Evolutionary conservation across 805 yeast genomes (phyloP).

Genomic region (Torulaspora delbrueckii): DNA sequence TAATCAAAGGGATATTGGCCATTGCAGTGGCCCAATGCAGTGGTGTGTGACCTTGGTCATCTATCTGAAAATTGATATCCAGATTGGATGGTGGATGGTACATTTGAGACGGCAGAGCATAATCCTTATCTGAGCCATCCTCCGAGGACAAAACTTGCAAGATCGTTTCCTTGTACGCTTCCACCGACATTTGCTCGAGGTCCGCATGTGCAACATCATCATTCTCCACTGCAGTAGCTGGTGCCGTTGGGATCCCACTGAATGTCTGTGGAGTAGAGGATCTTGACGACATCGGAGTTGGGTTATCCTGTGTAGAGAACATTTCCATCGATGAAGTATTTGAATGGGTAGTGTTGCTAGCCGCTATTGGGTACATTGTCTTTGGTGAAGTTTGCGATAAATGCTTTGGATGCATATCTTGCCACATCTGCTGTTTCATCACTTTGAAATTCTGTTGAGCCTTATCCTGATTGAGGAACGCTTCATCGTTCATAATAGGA

Average conservation of each 20-base stretch:
- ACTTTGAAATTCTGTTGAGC: conserved; percentile 19
- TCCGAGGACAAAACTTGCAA: conserved; percentile 34
- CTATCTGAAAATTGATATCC: conserved; percentile 63
- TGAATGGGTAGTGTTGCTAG: conserved; percentile 15
- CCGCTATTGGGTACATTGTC: conserved; percentile 11
- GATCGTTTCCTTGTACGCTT: conserved; percentile 30
- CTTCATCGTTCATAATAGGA: conserved; percentile 1
- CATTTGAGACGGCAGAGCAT: conserved; percentile 37
- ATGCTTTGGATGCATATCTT: conserved; percentile 9
- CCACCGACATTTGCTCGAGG: conserved; percentile 13
- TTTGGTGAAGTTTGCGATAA: conserved; percentile 6
- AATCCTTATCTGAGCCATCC: conserved; percentile 27
- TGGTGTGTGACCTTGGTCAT: conserved; percentile 75
- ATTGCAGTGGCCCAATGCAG: conserved; percentile 84
- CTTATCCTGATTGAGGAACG: conserved; percentile 31
- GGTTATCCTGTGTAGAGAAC: conserved; percentile 24
- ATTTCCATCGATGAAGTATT: conserved; percentile 24
- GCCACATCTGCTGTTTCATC: conserved; percentile 22
- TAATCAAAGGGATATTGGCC: conserved; percentile 60
- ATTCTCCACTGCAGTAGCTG: conserved; percentile 13
- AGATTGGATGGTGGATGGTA: conserved; percentile 57
- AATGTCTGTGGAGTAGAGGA: conserved; percentile 17
- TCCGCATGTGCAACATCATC: conserved; percentile 7
- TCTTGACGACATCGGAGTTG: conserved; percentile 26
- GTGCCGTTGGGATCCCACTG: conserved; percentile 16